Conservation (phyloP, 495 filamentous ascomycete genomes). For the Aspergillus leporis region DNA sequence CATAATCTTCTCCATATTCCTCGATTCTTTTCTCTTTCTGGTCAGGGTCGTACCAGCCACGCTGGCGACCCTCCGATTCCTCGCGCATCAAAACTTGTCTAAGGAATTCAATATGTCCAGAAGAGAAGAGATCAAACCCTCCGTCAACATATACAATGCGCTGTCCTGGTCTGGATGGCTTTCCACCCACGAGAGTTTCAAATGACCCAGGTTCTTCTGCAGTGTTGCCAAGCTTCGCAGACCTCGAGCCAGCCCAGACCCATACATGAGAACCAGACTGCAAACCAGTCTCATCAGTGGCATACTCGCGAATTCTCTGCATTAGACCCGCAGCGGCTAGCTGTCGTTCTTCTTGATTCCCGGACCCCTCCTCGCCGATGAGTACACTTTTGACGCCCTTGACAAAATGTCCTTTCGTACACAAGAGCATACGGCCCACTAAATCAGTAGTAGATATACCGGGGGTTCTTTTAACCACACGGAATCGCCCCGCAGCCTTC, state of each 20-base stretch:
- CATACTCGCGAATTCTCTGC: constrained; percentile 78
- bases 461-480: constrained; percentile 92
- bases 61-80: constrained; percentile 59
- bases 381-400: constrained; percentile 68
- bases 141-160: constrained; percentile 92
- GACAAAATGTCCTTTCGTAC: constrained; percentile 86
- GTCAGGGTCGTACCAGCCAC: constrained; percentile 72
- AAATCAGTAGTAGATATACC: constrained; percentile 97
- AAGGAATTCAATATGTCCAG: constrained; percentile 94
- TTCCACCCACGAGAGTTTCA: constrained; percentile 63
- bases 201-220: constrained; percentile 59
- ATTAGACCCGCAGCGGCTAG: constrained; percentile 60
- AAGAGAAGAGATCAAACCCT: constrained; percentile 95
- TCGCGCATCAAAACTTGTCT: constrained; percentile 70
- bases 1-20: constrained; percentile 67
- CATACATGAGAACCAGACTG: constrained; percentile 74
- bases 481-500: constrained; percentile 86
- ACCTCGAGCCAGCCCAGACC: constrained; percentile 65
- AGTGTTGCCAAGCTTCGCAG: constrained; percentile 51
- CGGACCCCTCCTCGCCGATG: constrained; percentile 68
- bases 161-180: constrained; percentile 69
- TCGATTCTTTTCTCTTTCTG: constrained; percentile 59
- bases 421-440: constrained; percentile 94
- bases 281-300: constrained; percentile 76
- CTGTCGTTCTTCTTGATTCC: constrained; percentile 64